A percentile compares a stretch with the other conserved stretches of the same genome.
These are phyloP conservation scores for Heterococcus sp. DNA, from an alignment of 108 stramenopile genomes.

Conservation along the genomic window DNA sequence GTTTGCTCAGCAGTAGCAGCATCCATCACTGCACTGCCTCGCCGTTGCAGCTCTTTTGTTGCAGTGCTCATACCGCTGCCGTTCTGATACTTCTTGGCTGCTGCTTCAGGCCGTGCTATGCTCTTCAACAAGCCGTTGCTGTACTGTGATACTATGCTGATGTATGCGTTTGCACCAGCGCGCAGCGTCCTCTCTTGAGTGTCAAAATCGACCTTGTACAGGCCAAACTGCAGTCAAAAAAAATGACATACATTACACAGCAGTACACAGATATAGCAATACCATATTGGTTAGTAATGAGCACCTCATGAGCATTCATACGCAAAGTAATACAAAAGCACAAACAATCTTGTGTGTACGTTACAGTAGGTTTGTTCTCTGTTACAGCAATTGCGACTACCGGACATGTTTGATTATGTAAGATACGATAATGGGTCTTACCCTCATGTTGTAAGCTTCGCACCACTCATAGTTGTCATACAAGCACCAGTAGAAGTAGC, in stretches of 20 bases:
- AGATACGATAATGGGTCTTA: neutral
- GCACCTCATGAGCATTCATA: too few relatives aligned
- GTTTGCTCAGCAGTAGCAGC: too few relatives aligned
- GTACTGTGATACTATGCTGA: neutral
- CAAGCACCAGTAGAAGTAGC: slow-evolving; percentile 49
- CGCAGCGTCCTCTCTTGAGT: slow-evolving; percentile 27
- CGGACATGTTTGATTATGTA: neutral
- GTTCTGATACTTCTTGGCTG: too few relatives aligned
- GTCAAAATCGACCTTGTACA: slow-evolving; percentile 27
- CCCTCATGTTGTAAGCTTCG: neutral
- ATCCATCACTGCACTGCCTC: too few relatives aligned
- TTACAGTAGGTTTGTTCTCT: neutral
- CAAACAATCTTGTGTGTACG: neutral
- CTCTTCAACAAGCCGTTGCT: neutral
- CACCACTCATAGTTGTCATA: slow-evolving; percentile 56
- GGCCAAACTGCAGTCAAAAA: slow-evolving; percentile 9
- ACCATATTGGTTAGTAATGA: neutral
- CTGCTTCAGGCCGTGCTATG: too few relatives aligned
- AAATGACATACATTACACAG: neutral
- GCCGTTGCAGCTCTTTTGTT: too few relatives aligned
- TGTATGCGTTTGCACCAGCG: neutral
- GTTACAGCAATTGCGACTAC: neutral
- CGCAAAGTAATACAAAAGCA: neutral
- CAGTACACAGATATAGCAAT: neutral
- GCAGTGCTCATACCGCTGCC: too few relatives aligned